Conservation (phyloP, 176 grass and related monocot genomes). For the Juncus inflexus region DNA sequence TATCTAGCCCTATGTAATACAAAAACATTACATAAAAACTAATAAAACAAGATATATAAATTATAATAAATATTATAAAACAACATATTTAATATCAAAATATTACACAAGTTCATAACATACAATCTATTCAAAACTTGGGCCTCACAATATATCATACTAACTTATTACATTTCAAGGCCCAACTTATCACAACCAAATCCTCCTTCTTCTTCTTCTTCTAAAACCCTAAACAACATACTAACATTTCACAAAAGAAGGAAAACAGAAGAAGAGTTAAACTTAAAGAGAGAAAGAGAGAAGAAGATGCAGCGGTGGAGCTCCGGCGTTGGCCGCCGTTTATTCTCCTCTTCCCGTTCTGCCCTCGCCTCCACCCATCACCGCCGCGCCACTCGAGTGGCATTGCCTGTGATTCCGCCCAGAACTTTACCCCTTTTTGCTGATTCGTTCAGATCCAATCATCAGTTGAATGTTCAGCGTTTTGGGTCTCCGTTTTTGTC, state of each 20-base stretch:
- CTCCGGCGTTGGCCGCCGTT: conserved; percentile 41
- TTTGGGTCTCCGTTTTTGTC: conserved; percentile 16
- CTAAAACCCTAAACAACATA: conserved; percentile 14
- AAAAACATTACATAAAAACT: too few species aligned
- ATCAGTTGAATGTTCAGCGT: not conserved
- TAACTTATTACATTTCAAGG: not conserved
- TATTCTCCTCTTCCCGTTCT: conserved; percentile 41
- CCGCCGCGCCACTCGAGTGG: conserved; percentile 19
- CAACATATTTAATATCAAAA: too few species aligned
- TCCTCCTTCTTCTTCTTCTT: not conserved
- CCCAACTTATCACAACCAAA: conserved; percentile 13
- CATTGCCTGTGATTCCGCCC: conserved; percentile 8
- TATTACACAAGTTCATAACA: too few species aligned
- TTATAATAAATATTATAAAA: too few species aligned
- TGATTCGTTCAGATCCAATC: not conserved
- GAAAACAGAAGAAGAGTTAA: not conserved
- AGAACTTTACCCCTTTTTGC: conserved; percentile 14
- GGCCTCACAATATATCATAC: too few species aligned
- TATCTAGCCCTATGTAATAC: too few species aligned
- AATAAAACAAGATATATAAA: too few species aligned
- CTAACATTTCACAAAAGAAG: not conserved
- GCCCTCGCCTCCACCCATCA: conserved; percentile 14
- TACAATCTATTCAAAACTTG: too few species aligned
- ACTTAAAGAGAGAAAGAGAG: not conserved
- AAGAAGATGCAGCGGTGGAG: conserved; percentile 65